Base-by-base conservation (phyloP, 176 grass and related monocot species). In the Tillandsia fasciculata region DNA sequence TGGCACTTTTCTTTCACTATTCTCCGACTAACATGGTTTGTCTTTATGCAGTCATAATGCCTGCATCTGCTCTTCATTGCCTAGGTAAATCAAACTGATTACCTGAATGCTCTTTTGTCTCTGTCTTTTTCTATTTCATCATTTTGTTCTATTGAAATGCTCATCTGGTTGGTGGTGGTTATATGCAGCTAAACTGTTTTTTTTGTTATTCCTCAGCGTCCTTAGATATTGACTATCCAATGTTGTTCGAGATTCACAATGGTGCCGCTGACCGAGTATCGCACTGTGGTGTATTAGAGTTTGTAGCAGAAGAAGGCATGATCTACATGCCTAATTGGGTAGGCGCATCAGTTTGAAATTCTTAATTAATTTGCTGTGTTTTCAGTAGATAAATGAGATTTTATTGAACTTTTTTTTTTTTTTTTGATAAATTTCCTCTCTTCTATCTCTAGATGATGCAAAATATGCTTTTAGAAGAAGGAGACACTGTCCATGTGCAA, bases 281-380 rank as follows among this genome's bases (percentile, higher is more conserved):
- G 26, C 74, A 77, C 18, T 77, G 65, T 68, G 52, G 74, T 58
- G 65, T 77, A 56, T 29, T 69, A 26, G 65, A 77, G 51, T 68
- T 77, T 53, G 58, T 68, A 11, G 65, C 65, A 49, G 52, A 77
- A 26, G 65, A 77, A 68, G 51, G 74, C 49, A 58, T 68, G 51
- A 68, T 77, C 26, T 69, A 68, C 29, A 68, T 77, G 52, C 74
- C 65, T 49, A 67, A 77, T 57, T 77, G 74, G 74, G 74, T 77
- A 56, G 15, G 65, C 33, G 68, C 11, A 8, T 11, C 13, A 56
- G 53, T 56, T 1, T 10, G 0, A 1, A 4, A 56, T 14, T 14
- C 53, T 56, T 56, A 14, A 12, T 15, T 56, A 14, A 56, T 56
- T 17, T 2, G 1, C n/a, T n/a, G n/a, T n/a, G n/a, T n/a, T n/a